Percentiles rank a stretch among this genome's conserved stretches.
These are phyloP conservation scores for Kwoniella europaea DNA, from an alignment of 768 basidiomycete genomes.

Conservation along the genomic window DNA sequence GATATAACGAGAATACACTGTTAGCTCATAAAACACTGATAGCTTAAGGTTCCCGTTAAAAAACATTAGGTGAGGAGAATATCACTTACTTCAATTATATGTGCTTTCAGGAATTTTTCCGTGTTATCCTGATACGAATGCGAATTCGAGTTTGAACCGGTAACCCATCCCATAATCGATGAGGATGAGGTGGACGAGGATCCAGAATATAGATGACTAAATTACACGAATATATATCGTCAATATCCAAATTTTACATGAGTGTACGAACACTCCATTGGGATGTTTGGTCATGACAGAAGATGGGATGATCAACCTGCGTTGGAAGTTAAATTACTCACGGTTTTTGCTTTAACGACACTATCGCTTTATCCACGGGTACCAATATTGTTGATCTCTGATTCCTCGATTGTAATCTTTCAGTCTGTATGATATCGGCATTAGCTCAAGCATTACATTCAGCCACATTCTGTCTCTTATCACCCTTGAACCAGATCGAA, in stretches of 20 bases:
- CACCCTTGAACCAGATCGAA: neutral
- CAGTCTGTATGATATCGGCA: conserved; percentile 3
- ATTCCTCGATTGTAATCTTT: conserved; percentile 9
- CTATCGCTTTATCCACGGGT: conserved; percentile 85
- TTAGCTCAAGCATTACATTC: no score
- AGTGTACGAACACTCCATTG: no score
- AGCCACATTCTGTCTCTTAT: no score
- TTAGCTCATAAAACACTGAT: neutral
- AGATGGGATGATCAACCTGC: neutral
- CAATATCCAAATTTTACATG: neutral
- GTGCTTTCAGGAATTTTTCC: conserved; percentile 77
- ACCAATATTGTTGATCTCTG: conserved; percentile 68
- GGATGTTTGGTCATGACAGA: neutral
- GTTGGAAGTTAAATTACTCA: conserved; percentile 53
- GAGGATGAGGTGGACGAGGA: neutral
- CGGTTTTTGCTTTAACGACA: conserved; percentile 79
- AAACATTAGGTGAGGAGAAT: no score
- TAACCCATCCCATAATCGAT: neutral
- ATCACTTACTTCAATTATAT: conserved; percentile 74
- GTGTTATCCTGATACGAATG: conserved; percentile 62
- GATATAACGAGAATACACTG: neutral
- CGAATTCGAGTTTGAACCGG: neutral
- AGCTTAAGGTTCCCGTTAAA: no score
- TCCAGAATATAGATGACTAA: conserved; percentile 19
- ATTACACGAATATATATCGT: neutral